phyloP scores from a whole-genome alignment of 169 alveolate species.

The Cryptosporidium xiaoi region DNA sequence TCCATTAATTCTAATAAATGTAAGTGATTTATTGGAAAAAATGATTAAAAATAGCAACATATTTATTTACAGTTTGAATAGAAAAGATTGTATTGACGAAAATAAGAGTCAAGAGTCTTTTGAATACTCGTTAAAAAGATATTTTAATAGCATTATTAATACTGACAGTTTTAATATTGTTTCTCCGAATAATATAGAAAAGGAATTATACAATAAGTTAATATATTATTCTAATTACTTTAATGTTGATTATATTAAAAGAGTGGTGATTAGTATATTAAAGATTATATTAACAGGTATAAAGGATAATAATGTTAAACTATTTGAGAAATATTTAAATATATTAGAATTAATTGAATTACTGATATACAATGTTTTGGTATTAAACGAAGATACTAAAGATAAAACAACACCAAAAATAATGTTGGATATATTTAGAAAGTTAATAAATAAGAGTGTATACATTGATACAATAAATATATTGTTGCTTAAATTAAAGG shows the following conservation, averaged over 20 bases:
- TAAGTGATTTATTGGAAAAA: not conserved
- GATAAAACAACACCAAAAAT: not conserved
- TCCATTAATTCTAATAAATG: slow-evolving; percentile 9
- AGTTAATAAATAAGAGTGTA: not conserved
- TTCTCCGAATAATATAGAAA: slow-evolving; percentile 21
- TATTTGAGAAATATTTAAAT: not conserved
- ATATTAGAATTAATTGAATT: slow-evolving; percentile 12
- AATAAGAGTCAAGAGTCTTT: not conserved
- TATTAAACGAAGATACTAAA: not conserved
- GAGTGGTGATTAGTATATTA: not conserved
- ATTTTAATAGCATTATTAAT: not conserved
- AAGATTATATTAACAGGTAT: not conserved
- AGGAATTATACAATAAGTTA: slow-evolving; percentile 67
- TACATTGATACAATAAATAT: not conserved
- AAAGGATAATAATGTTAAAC: no score
- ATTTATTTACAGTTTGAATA: slow-evolving; percentile 23
- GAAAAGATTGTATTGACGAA: not conserved
- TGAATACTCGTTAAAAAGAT: not conserved
- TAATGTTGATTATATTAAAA: slow-evolving; percentile 17
- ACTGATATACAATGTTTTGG: slow-evolving; percentile 2
- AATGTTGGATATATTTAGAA: not conserved
- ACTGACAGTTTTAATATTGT: slow-evolving; percentile 23
- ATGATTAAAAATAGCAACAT: not conserved
- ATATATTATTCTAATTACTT: slow-evolving; percentile 39
- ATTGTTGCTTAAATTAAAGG: slow-evolving; percentile 4